phyloP scores from a whole-genome alignment of 306 rosid species.

The Vigna trinervia region DNA sequence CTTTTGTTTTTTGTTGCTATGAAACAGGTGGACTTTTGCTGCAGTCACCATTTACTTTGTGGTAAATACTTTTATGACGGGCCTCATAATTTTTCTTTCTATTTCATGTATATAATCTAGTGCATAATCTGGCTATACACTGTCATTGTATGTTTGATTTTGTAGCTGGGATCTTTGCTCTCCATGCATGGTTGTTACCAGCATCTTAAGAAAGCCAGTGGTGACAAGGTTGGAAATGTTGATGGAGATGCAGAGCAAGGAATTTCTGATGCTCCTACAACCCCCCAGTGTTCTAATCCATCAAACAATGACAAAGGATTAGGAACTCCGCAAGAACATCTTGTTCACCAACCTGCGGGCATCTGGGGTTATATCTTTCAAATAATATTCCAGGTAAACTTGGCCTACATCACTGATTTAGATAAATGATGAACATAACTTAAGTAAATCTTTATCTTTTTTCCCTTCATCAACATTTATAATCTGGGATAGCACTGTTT shows the following conservation, averaged over 20 bases:
- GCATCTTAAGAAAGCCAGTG: constrained; percentile 78
- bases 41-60: constrained; percentile 90
- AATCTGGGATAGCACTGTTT: too few relatives aligned
- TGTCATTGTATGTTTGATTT: constrained; percentile 34
- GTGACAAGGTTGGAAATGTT: constrained; percentile 79
- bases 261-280: constrained; percentile 45
- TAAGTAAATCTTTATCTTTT: background rate
- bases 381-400: constrained; percentile 82
- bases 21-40: constrained; percentile 88
- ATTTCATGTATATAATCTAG: constrained; percentile 13
- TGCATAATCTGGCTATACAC: background rate
- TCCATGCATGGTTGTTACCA: constrained; percentile 85
- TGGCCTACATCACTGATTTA: background rate
- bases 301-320: constrained; percentile 52
- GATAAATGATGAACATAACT: constrained; percentile 8
- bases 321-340: constrained; percentile 46
- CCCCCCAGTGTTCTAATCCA: constrained; percentile 42
- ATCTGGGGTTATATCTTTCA: constrained; percentile 80
- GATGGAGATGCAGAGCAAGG: constrained; percentile 82
- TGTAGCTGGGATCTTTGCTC: constrained; percentile 83
- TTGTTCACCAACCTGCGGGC: constrained; percentile 72
- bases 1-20: constrained; percentile 31
- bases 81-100: background rate
- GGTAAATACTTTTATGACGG: constrained; percentile 60
- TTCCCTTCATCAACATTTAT: background rate